These are phyloP conservation scores for Pseudevernia furfuracea DNA, from an alignment of 495 filamentous ascomycete species.

Conservation along the genomic window DNA sequence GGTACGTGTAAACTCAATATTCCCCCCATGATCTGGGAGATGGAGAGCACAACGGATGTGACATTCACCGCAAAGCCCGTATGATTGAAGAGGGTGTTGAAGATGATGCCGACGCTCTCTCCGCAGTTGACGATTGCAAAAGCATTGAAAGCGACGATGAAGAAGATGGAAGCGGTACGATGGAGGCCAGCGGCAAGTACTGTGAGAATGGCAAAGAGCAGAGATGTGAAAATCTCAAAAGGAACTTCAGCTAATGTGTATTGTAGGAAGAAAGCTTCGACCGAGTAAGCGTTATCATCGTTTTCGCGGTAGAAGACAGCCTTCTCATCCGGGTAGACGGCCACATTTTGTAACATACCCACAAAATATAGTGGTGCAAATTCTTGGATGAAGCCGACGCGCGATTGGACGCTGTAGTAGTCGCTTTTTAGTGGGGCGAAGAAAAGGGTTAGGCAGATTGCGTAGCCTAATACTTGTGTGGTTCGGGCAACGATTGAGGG, in stretches of 20 bases:
- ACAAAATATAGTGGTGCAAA: slow-evolving; percentile 65
- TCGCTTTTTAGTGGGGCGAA: slow-evolving; percentile 63
- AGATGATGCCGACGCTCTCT: slow-evolving; percentile 70
- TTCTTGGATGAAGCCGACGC: slow-evolving; percentile 63
- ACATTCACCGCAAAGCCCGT: slow-evolving; percentile 68
- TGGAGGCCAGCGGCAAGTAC: slow-evolving; percentile 55
- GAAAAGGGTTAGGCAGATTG: slow-evolving; percentile 58
- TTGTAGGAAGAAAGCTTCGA: slow-evolving; percentile 57
- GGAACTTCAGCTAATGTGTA: slow-evolving; percentile 63
- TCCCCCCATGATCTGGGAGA: slow-evolving; percentile 60
- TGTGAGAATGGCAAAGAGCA: slow-evolving; percentile 56
- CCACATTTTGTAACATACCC: slow-evolving; percentile 71
- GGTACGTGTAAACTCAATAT: slow-evolving; percentile 62
- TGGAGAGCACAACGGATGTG: slow-evolving; percentile 53
- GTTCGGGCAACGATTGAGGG: slow-evolving; percentile 54
- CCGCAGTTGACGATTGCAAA: slow-evolving; percentile 67
- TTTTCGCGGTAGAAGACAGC: slow-evolving; percentile 23
- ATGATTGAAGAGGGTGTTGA: slow-evolving; percentile 66
- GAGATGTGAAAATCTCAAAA: slow-evolving; percentile 54
- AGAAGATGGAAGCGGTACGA: slow-evolving; percentile 53
- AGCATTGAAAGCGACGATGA: slow-evolving; percentile 56
- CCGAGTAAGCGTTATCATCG: slow-evolving; percentile 58
- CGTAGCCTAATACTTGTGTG: slow-evolving; percentile 60
- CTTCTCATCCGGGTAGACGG: slow-evolving; percentile 57
- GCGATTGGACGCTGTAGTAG: slow-evolving; percentile 60